These are phyloP conservation scores for Nematodospora valgi DNA, from an alignment of 805 yeast species.

Conservation along the genomic window DNA sequence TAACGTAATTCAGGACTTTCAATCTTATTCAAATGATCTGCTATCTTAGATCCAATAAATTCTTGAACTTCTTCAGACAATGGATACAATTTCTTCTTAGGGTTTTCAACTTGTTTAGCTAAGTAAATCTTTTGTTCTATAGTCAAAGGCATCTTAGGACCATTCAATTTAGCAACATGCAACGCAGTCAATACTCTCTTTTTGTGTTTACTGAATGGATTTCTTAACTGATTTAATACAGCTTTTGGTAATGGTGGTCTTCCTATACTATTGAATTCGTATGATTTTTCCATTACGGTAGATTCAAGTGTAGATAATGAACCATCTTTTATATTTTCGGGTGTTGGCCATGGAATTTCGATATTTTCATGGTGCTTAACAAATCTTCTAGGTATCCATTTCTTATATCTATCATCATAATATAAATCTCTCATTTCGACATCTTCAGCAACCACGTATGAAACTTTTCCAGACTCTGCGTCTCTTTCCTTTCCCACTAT, in stretches of 20 bases:
- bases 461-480: constrained; percentile 52
- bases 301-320: constrained; percentile 54
- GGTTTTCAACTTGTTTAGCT: constrained; percentile 46
- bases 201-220: constrained; percentile 69
- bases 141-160: constrained; percentile 77
- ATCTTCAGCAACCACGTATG: constrained; percentile 77
- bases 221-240: constrained; percentile 67
- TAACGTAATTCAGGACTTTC: constrained; percentile 31
- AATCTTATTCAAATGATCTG: constrained; percentile 34
- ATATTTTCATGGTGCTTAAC: constrained; percentile 67
- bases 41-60: constrained; percentile 50
- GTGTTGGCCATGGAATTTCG: constrained; percentile 88
- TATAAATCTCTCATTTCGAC: constrained; percentile 64
- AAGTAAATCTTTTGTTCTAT: constrained; percentile 59
- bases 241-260: constrained; percentile 66
- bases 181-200: constrained; percentile 49
- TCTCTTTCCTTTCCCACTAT: constrained; percentile 76
- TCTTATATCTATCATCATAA: constrained; percentile 70
- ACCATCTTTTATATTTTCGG: constrained; percentile 50
- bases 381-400: constrained; percentile 72
- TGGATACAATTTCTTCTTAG: constrained; percentile 25
- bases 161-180: constrained; percentile 58
- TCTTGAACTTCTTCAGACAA: constrained; percentile 54
- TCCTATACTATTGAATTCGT: constrained; percentile 63
- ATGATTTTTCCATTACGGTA: constrained; percentile 67